phyloP scores from a whole-genome alignment of 257 asterid genomes.

The Scutellaria galericulata region DNA sequence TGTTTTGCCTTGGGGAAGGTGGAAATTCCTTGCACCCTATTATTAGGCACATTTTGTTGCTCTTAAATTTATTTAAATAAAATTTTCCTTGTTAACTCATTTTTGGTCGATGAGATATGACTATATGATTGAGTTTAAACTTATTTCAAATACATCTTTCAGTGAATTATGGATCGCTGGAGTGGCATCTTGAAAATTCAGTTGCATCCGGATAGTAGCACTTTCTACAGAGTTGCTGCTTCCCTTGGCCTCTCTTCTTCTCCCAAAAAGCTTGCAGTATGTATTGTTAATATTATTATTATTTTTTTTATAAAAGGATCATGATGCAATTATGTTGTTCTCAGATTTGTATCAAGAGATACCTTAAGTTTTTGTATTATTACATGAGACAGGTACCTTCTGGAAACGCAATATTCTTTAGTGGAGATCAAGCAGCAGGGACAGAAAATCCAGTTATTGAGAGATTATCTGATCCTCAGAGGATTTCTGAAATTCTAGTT shows the following conservation, averaged over 20 bases:
- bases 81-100: neutral
- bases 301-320: too few species aligned
- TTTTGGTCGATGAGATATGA: constrained; percentile 19
- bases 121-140: constrained; percentile 17
- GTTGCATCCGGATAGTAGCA: constrained; percentile 57
- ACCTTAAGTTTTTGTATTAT: constrained; percentile 13
- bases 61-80: neutral
- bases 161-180: constrained; percentile 84
- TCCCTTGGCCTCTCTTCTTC: constrained; percentile 75
- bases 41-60: constrained; percentile 9
- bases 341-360: neutral
- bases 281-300: constrained; percentile 1
- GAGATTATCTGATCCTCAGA: constrained; percentile 79
- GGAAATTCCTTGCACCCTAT: neutral
- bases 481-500: constrained; percentile 74
- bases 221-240: constrained; percentile 75
- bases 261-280: constrained; percentile 59
- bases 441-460: constrained; percentile 83
- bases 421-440: constrained; percentile 81
- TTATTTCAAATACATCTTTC: constrained; percentile 21
- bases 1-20: neutral
- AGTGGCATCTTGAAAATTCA: constrained; percentile 73
- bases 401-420: constrained; percentile 85
- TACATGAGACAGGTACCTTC: constrained; percentile 67
- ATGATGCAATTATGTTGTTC: constrained; percentile 18